Percentiles rank a stretch among this genome's conserved stretches.
phyloP scores from a whole-genome alignment of 768 basidiomycete species.

The Tulasnella sp. region DNA sequence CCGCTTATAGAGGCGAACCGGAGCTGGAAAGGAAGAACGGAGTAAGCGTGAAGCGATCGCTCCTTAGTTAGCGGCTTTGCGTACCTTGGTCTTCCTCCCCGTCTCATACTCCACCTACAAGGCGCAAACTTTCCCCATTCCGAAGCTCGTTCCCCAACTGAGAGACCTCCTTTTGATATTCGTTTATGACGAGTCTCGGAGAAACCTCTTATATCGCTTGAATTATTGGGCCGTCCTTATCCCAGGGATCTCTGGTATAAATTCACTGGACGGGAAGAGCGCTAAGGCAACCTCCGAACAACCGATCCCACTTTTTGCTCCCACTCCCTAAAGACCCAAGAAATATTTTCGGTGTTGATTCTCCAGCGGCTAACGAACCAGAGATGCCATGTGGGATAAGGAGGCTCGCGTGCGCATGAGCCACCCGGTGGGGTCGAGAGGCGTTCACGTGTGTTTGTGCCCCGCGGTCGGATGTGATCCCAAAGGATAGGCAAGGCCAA shows the following conservation, averaged over 20 bases:
- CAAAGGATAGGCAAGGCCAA: not conserved
- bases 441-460: not conserved
- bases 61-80: not conserved
- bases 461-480: not conserved
- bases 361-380: not conserved
- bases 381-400: not conserved
- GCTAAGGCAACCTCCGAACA: not conserved
- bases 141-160: conserved; percentile 4
- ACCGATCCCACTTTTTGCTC: not conserved
- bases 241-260: not conserved
- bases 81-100: conserved; percentile 7
- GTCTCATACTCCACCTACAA: not conserved
- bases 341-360: not conserved
- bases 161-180: not conserved
- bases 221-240: not conserved
- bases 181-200: too few species aligned
- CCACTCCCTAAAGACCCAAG: not conserved
- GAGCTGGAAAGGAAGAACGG: not conserved
- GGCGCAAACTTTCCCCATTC: conserved; percentile 5
- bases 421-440: not conserved
- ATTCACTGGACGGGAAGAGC: not conserved
- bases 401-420: not conserved
- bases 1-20: not conserved
- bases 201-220: not conserved
- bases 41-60: not conserved